Percentiles rank a stretch among this genome's conserved stretches.
These are phyloP conservation scores for Cynara cardunculus DNA, from an alignment of 129 eudicot species.

Conservation along the genomic window DNA sequence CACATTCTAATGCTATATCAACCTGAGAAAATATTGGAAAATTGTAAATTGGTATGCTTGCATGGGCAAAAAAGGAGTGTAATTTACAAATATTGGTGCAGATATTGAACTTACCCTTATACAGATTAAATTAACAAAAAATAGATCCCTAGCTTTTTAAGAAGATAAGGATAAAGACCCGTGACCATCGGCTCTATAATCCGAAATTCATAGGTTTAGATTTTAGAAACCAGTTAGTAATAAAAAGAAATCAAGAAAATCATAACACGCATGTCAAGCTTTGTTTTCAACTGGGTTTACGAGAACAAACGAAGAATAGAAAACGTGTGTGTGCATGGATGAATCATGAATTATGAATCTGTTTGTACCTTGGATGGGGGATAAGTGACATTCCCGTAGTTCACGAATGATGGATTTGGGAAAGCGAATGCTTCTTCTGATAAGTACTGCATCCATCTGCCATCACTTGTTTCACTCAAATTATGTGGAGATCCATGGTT, in stretches of 20 bases:
- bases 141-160: neutral
- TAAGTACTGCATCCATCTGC: constrained; percentile 79
- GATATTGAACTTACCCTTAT: neutral
- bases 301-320: neutral
- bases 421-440: constrained; percentile 77
- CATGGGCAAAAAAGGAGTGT: neutral
- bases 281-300: neutral
- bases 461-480: constrained; percentile 42
- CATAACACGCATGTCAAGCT: neutral
- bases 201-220: neutral
- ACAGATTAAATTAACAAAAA: neutral
- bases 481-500: constrained; percentile 42
- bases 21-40: constrained; percentile 40
- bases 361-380: constrained; percentile 75
- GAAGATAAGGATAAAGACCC: neutral
- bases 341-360: neutral
- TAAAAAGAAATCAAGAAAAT: neutral
- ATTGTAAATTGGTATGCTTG: neutral
- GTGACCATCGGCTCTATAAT: neutral
- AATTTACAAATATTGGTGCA: neutral
- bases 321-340: neutral
- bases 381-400: constrained; percentile 41
- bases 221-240: neutral
- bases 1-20: constrained; percentile 91
- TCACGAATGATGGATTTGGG: constrained; percentile 49